Evolutionary conservation across 2,329 filamentous ascomycete species (phyloP).

Genomic region (Trichoderma harzianum): DNA sequence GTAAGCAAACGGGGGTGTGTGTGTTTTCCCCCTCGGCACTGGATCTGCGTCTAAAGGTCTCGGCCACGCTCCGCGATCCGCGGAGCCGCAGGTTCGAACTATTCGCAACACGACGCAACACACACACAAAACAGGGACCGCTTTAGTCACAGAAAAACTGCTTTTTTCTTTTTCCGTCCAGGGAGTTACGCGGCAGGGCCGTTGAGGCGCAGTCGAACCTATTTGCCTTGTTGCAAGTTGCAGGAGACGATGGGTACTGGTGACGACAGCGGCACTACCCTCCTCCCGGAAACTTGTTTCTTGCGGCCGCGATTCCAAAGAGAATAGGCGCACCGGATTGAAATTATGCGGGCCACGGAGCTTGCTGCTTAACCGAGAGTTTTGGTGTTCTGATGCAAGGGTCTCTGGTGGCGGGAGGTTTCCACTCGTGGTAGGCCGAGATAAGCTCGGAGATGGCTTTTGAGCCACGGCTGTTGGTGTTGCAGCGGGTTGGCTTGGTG

Average conservation of each 20-base stretch:
- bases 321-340: neutral
- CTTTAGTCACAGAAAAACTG: neutral
- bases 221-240: neutral
- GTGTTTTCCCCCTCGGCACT: neutral
- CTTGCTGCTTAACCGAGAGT: neutral
- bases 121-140: neutral
- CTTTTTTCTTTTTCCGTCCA: neutral
- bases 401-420: neutral
- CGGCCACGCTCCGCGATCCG: conserved; percentile 5
- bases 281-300: neutral
- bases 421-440: neutral
- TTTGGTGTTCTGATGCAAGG: neutral
- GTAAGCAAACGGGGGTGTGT: neutral
- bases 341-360: neutral
- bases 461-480: neutral
- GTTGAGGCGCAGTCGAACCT: conserved; percentile 6
- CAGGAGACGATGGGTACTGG: neutral
- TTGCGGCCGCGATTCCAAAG: neutral
- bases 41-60: neutral
- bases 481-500: neutral
- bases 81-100: neutral
- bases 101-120: neutral
- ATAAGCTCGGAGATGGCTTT: neutral
- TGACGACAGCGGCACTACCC: conserved; percentile 8
- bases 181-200: neutral